A percentile compares a stretch with the other conserved stretches of the same genome.
These are phyloP conservation scores for Filobasidium wieringae DNA, from an alignment of 768 basidiomycete genomes.

Conservation along the genomic window DNA sequence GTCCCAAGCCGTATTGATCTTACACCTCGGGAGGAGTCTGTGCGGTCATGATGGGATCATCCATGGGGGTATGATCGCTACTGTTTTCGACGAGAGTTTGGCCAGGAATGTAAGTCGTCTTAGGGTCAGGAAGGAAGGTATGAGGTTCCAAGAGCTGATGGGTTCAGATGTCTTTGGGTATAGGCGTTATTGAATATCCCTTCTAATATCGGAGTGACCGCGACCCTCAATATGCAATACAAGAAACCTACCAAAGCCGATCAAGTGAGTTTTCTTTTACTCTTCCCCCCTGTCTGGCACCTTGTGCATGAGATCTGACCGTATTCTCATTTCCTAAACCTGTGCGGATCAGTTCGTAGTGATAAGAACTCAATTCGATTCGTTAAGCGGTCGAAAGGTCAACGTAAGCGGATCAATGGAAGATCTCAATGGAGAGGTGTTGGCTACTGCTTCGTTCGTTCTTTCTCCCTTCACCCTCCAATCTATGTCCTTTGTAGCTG, in stretches of 20 bases:
- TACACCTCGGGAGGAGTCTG: constrained; percentile 73
- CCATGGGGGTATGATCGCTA: constrained; percentile 84
- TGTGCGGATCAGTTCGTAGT: constrained; percentile 59
- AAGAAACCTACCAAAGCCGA: constrained; percentile 79
- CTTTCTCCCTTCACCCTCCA: background rate
- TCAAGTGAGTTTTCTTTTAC: constrained; percentile 46
- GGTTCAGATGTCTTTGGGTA: background rate
- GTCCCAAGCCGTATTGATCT: constrained; percentile 54
- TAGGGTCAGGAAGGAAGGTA: background rate
- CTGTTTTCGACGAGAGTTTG: constrained; percentile 73
- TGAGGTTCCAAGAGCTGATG: background rate
- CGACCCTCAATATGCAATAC: constrained; percentile 68
- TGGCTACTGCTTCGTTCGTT: constrained; percentile 71
- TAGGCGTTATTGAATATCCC: constrained; percentile 79
- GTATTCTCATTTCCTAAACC: no score
- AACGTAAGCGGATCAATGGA: constrained; percentile 61
- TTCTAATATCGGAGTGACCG: constrained; percentile 84
- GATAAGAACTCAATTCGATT: constrained; percentile 55
- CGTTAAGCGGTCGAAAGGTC: constrained; percentile 66
- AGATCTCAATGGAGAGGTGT: constrained; percentile 63
- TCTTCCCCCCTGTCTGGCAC: background rate
- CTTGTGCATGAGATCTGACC: background rate
- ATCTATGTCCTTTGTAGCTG: background rate
- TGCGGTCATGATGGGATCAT: constrained; percentile 87
- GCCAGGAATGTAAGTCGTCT: constrained; percentile 63